phyloP scores from a whole-genome alignment of 345 rosid genomes.

The Camelina laxa region DNA sequence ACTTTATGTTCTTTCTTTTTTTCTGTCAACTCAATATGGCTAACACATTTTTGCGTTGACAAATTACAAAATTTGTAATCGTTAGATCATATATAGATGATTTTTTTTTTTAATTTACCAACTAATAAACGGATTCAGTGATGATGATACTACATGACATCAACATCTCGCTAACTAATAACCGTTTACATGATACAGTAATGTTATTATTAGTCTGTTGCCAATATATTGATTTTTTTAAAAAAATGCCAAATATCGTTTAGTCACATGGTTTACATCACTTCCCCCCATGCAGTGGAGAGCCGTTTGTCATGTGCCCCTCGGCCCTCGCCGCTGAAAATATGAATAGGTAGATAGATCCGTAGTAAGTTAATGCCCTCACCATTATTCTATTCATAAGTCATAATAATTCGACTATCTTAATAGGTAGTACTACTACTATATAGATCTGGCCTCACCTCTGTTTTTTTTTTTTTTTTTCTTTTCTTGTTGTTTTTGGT shows the following conservation, averaged over 20 bases:
- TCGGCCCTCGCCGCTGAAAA: not conserved
- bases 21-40: not conserved
- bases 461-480: not conserved
- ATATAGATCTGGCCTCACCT: not conserved
- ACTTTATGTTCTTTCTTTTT: not conserved
- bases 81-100: no score
- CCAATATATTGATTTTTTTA: not conserved
- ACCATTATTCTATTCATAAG: not conserved
- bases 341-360: not conserved
- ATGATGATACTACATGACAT: no score
- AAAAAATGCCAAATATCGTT: not conserved
- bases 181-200: no score
- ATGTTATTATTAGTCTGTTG: not conserved
- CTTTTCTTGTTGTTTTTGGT: no score
- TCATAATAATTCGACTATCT: not conserved
- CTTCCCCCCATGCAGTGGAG: constrained; percentile 22
- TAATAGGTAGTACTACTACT: not conserved
- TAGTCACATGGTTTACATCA: constrained; percentile 33
- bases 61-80: no score
- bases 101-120: no score
- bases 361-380: constrained; percentile 23
- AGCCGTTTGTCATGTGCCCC: constrained; percentile 26
- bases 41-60: not conserved
- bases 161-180: not conserved
- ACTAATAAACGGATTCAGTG: not conserved